phyloP scores from a whole-genome alignment of 2,329 filamentous ascomycete genomes.

The Fusarium sarcochroum region DNA sequence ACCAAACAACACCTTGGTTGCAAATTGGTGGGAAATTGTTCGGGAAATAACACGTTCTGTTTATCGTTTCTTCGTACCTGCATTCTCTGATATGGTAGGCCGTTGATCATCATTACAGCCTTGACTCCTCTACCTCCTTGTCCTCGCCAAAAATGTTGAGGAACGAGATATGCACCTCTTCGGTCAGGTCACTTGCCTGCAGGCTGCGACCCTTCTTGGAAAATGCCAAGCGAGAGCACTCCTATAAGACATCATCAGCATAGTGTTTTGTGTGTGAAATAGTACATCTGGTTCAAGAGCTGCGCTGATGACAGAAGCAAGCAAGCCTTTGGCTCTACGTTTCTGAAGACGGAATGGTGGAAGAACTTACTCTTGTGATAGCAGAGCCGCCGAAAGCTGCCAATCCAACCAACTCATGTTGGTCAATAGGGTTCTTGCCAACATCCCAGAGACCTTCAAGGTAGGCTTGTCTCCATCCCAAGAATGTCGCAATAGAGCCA shows the following conservation, averaged over 20 bases:
- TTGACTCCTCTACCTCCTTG: slow-evolving; percentile 54
- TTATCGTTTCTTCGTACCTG: slow-evolving; percentile 9
- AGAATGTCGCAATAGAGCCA: slow-evolving; percentile 86
- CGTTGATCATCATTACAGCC: slow-evolving; percentile 48
- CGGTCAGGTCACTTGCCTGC: slow-evolving; percentile 93
- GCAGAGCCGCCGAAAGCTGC: slow-evolving; percentile 89
- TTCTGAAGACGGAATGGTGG: background rate
- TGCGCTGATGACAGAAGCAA: background rate
- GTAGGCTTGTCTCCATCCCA: slow-evolving; percentile 92
- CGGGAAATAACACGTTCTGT: background rate
- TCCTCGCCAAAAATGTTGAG: slow-evolving; percentile 80
- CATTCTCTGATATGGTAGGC: background rate
- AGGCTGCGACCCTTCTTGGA: slow-evolving; percentile 86
- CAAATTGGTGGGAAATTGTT: background rate
- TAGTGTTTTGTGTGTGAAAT: background rate
- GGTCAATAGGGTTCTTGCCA: slow-evolving; percentile 60
- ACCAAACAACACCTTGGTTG: background rate
- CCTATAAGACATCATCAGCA: slow-evolving; percentile 56
- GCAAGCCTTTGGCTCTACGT: background rate
- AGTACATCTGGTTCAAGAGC: background rate
- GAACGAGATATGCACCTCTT: slow-evolving; percentile 89
- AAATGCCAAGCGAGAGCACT: slow-evolving; percentile 91
- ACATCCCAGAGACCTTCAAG: slow-evolving; percentile 83
- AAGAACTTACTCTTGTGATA: slow-evolving; percentile 79
- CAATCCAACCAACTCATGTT: slow-evolving; percentile 77